phyloP scores from a whole-genome alignment of 2,329 filamentous ascomycete species.

The Colletotrichum brevisporum region DNA sequence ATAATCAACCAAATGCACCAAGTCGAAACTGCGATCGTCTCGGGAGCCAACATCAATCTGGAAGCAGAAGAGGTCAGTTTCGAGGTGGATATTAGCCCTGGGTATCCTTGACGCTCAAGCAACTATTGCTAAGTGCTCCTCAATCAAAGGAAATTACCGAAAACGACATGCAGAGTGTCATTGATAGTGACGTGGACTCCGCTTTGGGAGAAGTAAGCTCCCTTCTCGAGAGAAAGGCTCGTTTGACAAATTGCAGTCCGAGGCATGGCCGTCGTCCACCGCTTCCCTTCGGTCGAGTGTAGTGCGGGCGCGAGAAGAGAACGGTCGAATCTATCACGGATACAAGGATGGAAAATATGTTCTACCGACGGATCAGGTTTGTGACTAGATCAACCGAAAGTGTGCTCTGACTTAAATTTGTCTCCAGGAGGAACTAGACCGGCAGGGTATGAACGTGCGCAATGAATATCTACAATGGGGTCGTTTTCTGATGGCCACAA shows the following conservation, averaged over 20 bases:
- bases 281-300: conserved; percentile 51
- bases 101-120: background rate
- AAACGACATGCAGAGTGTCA: conserved; percentile 37
- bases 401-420: conserved; percentile 31
- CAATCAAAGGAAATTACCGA: conserved; percentile 30
- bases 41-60: conserved; percentile 19
- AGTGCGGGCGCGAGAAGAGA: conserved; percentile 49
- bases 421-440: conserved; percentile 52
- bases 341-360: conserved; percentile 56
- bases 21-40: conserved; percentile 18
- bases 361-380: conserved; percentile 55
- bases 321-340: conserved; percentile 56
- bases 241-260: conserved; percentile 33
- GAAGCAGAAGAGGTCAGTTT: conserved; percentile 39
- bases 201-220: conserved; percentile 48
- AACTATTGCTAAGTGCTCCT: conserved; percentile 2
- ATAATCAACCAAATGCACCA: conserved; percentile 23
- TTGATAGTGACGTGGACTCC: conserved; percentile 45
- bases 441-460: conserved; percentile 44
- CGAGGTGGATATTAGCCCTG: background rate
- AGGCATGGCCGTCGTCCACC: conserved; percentile 50
- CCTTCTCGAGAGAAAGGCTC: background rate
- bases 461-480: background rate
- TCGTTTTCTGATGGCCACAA: background rate
- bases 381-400: conserved; percentile 1